Evolutionary conservation across 2,329 filamentous ascomycete species (phyloP), one percentile per base, ranked within the genome.

Genomic region (Claviceps pusilla): DNA sequence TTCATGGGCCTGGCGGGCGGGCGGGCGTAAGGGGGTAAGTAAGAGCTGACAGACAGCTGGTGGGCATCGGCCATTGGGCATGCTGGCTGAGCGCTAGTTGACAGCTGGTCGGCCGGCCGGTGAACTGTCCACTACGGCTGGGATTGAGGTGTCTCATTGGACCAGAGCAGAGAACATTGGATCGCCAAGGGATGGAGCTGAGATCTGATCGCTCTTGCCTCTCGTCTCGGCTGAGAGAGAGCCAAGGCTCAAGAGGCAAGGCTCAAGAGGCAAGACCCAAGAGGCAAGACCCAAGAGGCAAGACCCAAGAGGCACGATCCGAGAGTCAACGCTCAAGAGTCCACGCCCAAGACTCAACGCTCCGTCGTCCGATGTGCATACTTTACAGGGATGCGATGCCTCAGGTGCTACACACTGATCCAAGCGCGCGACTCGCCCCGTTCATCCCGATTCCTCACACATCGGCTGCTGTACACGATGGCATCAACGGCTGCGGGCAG

Each of bases 121-220:
- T 11, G 29, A 29, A 3, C 9, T n/a, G 24, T 24, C 31, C 24
- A 50, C n/a, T n/a, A 35, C n/a, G 39, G 14, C 28, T 19, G 28
- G 29, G 24, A 16, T 31, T 12, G 50, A 19, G 12, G n/a, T 47
- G 24, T 46, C 24, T 41, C 11, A 39, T 47, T 47, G 43, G 51
- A 28, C 43, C 35, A n/a, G 42, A 31, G 33, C 35, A 29, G 42
- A 31, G 16, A 35, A 48, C n/a, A 33, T 35, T 24, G 41, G 37
- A 35, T 33, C 29, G 42, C n/a, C 12, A 48, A 51, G 3, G 41
- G 51, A 52, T 29, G 24, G 35, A 53, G 51, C 24, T 53, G 37
- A 48, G 46, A 53, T 49, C 43, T 41, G 51, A 47, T 41, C 11
- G 45, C 51, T 53, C 51, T 41, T 52, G 29, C 29, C 28, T 28